phyloP scores from a whole-genome alignment of 2,329 filamentous ascomycete genomes.

The Cephalotrichum gorgonifer region DNA sequence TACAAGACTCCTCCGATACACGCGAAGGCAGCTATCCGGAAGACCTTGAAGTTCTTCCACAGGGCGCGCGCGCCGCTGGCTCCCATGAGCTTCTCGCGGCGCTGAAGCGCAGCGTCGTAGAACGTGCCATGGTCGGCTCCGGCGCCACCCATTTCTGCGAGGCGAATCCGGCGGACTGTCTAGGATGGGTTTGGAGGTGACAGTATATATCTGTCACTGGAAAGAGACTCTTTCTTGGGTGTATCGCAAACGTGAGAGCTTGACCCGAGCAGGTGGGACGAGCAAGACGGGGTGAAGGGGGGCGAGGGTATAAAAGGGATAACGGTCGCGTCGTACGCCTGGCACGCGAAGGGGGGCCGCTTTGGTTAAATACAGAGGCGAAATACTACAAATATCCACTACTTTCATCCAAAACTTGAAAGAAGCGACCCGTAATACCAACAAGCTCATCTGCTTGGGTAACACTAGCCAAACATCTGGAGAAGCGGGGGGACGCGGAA shows the following conservation, averaged over 20 bases:
- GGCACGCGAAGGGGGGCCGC: background rate
- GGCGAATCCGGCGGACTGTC: background rate
- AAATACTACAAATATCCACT: slow-evolving; percentile 3
- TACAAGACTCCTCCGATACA: slow-evolving; percentile 54
- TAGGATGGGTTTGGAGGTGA: too few species aligned
- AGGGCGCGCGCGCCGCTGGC: slow-evolving; percentile 39
- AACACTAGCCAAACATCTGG: background rate
- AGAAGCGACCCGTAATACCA: background rate
- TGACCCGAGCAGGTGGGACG: background rate
- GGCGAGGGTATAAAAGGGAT: background rate
- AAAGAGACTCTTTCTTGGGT: too few species aligned
- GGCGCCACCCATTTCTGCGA: slow-evolving; percentile 1
- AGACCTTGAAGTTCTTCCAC: slow-evolving; percentile 50
- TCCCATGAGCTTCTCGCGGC: slow-evolving; percentile 43
- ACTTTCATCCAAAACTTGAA: background rate
- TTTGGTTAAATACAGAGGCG: slow-evolving; percentile 3
- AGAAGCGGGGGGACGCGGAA: background rate
- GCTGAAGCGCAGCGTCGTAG: slow-evolving; percentile 26
- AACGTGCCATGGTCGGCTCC: slow-evolving; percentile 1
- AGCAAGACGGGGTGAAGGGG: background rate
- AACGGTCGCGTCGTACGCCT: background rate
- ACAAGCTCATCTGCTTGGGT: background rate
- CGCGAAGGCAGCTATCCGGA: slow-evolving; percentile 50
- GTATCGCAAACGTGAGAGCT: background rate
- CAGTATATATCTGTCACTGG: too few species aligned